A percentile compares a stretch with the other conserved stretches of the same genome.
phyloP scores from a whole-genome alignment of 352 stramenopile species.

The Globisporangium barbulae region DNA sequence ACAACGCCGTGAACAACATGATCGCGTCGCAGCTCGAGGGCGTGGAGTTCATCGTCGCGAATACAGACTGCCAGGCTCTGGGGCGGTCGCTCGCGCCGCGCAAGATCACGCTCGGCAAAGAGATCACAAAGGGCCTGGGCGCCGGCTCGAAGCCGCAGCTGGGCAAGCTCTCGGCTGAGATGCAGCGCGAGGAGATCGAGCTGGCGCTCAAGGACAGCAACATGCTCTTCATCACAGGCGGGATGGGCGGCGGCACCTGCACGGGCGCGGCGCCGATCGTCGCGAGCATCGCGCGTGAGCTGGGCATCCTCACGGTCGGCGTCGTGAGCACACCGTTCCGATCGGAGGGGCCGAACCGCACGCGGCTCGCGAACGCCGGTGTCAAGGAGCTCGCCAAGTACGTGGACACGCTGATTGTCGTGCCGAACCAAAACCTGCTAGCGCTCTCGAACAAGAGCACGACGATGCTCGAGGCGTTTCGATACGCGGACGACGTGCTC shows the following conservation, averaged over 20 bases:
- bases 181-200: slow-evolving; percentile 90
- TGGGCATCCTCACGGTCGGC: slow-evolving; percentile 93
- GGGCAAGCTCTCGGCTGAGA: slow-evolving; percentile 77
- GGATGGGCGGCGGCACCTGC: slow-evolving; percentile 93
- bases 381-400: slow-evolving; percentile 91
- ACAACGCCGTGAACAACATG: slow-evolving; percentile 90
- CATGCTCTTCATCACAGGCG: slow-evolving; percentile 96
- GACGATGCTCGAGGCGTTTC: slow-evolving; percentile 92
- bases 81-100: slow-evolving; percentile 70
- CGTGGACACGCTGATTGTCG: slow-evolving; percentile 96
- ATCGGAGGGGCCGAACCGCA: slow-evolving; percentile 94
- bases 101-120: slow-evolving; percentile 83
- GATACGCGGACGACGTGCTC: slow-evolving; percentile 94
- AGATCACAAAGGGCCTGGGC: slow-evolving; percentile 82
- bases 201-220: slow-evolving; percentile 89
- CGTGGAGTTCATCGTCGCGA: slow-evolving; percentile 95
- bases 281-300: slow-evolving; percentile 89
- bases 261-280: slow-evolving; percentile 92
- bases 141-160: slow-evolving; percentile 80
- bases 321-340: slow-evolving; percentile 96
- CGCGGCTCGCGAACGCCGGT: slow-evolving; percentile 90
- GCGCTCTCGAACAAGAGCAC: slow-evolving; percentile 91
- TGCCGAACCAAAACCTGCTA: slow-evolving; percentile 96
- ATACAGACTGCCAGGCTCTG: slow-evolving; percentile 93
- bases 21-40: slow-evolving; percentile 86